These are phyloP conservation scores for Coriolopsis trogii DNA, from an alignment of 1,284 basidiomycete species.

Conservation along the genomic window DNA sequence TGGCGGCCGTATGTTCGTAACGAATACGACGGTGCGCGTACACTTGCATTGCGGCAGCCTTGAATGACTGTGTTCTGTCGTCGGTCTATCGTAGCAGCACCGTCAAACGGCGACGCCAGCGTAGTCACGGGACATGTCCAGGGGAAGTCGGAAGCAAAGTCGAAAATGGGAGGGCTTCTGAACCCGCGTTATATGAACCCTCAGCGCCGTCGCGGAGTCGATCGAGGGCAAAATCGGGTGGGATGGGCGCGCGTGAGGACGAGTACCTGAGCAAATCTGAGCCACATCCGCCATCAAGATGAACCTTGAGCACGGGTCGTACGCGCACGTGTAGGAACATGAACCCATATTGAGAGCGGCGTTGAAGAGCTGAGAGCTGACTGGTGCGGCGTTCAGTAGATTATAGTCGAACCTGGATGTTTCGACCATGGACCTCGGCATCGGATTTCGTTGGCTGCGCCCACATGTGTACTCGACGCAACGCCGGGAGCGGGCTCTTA, in stretches of 20 bases:
- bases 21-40: not conserved
- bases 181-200: not conserved
- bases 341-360: no score
- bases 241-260: not conserved
- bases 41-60: no score
- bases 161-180: not conserved
- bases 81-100: not conserved
- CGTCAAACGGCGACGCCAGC: not conserved
- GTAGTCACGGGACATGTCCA: not conserved
- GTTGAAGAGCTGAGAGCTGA: no score
- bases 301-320: not conserved
- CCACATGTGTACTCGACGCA: no score
- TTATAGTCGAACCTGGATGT: no score
- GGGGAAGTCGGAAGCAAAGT: not conserved
- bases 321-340: not conserved
- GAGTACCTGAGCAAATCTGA: not conserved
- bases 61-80: not conserved
- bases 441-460: no score
- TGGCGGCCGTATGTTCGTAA: not conserved
- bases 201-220: conserved; percentile 2
- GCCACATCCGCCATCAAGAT: not conserved
- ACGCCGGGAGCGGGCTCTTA: no score
- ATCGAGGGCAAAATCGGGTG: not conserved
- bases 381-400: no score
- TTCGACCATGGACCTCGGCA: no score